Evolutionary conservation across 306 rosid genomes (phyloP), one percentile per base, ranked within the genome.

Genomic region (Abrus pulchellus): DNA sequence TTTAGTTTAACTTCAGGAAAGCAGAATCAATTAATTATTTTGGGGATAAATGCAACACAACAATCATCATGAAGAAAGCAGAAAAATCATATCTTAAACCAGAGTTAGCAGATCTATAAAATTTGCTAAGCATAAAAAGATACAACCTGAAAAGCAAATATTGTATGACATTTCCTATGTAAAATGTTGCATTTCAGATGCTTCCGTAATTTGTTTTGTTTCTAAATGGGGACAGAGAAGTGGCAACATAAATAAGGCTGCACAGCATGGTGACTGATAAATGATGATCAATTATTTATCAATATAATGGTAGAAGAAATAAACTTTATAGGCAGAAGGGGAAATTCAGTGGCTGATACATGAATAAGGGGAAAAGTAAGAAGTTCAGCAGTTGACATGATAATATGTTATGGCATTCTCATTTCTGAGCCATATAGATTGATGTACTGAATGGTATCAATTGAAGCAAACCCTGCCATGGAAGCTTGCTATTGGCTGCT

Each of bases 221-320:
- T 61, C 27, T 5, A 61, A 11, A 10, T 7, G 41, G 67, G 44
- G 44, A 2, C 14, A 61, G 14, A 33, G 43, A 32, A 61, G 27
- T 61, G n/a, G 33, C 10, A 34, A 32, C 38, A 48, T 30, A 43
- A 44, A 14, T 14, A 9, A 30, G 63, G 20, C 12, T 13, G 13
- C 60, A 75, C 27, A 75, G 30, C 70, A 9, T 30, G 33, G 47
- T 45, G 48, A 45, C 33, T 70, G 57, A 70, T 67, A 73, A 76
- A 56, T 29, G 12, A 11, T 11, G 20, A 20, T 20, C 20, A 28
- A 34, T 62, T 5, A 47, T 13, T 44, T 57, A 33, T 2, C n/a
- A 62, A 76, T 62, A 28, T 29, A 63, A 38, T 48, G 38, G 50
- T 28, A 62, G 59, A 49, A 62, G 61, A 20, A 34, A 33, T 7